phyloP scores from a whole-genome alignment of 345 rosid species.

The Gynandropsis gynandra region DNA sequence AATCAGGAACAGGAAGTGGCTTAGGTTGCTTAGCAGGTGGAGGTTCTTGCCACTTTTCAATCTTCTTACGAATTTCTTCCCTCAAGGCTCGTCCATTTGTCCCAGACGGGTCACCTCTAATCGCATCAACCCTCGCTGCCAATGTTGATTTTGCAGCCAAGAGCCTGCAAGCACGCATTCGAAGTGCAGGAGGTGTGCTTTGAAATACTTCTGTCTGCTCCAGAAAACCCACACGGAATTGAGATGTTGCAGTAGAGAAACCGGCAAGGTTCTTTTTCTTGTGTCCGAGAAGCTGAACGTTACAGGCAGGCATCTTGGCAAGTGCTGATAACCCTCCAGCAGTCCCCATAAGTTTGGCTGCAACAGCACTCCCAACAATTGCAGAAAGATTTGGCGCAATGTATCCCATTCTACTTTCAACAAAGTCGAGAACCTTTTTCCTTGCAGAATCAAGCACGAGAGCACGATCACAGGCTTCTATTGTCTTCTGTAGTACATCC shows the following conservation, averaged over 20 bases:
- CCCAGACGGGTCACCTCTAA: slow-evolving; percentile 75
- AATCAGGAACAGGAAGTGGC: slow-evolving; percentile 98
- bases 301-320: slow-evolving; percentile 98
- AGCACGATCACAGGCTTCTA: slow-evolving; percentile 88
- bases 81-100: slow-evolving; percentile 56
- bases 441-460: slow-evolving; percentile 64
- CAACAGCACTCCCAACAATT: slow-evolving; percentile 92
- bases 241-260: slow-evolving; percentile 83
- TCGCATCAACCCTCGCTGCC: slow-evolving; percentile 84
- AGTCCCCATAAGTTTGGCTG: slow-evolving; percentile 94
- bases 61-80: slow-evolving; percentile 74
- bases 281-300: slow-evolving; percentile 87
- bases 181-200: slow-evolving; percentile 66
- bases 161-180: slow-evolving; percentile 70
- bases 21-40: slow-evolving; percentile 97
- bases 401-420: slow-evolving; percentile 91
- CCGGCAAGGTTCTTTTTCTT: slow-evolving; percentile 95
- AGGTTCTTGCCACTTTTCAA: slow-evolving; percentile 97
- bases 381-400: slow-evolving; percentile 92
- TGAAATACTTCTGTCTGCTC: slow-evolving; percentile 88
- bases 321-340: slow-evolving; percentile 92
- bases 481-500: slow-evolving; percentile 67
- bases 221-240: slow-evolving; percentile 72
- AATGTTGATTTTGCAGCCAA: slow-evolving; percentile 83
- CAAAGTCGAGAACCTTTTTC: slow-evolving; percentile 92